A percentile compares a stretch with the other conserved stretches of the same genome.
Conservation (phyloP, 2,329 filamentous ascomycete species). For the Talaromyces sp. region DNA sequence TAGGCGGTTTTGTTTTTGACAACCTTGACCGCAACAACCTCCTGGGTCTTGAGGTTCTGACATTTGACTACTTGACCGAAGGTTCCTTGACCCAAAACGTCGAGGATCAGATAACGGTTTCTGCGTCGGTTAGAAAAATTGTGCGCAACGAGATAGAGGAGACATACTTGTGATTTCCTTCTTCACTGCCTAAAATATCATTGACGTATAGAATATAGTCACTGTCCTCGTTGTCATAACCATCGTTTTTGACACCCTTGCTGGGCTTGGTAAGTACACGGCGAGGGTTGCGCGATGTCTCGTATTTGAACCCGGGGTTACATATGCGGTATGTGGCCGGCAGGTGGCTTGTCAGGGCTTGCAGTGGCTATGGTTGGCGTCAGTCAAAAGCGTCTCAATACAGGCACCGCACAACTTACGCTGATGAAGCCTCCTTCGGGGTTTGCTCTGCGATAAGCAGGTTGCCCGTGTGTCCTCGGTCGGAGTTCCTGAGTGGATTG, state of each 20-base stretch:
- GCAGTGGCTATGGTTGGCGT: constrained; percentile 63
- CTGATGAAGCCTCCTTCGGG: constrained; percentile 98
- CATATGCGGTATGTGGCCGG: constrained; percentile 97
- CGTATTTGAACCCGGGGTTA: constrained; percentile 97
- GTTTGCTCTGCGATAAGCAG: constrained; percentile 85
- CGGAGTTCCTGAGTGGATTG: constrained; percentile 66
- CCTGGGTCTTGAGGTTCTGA: constrained; percentile 95
- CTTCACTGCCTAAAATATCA: constrained; percentile 94
- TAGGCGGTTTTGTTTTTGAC: constrained; percentile 99
- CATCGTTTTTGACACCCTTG: constrained; percentile 97
- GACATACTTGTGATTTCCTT: constrained; percentile 86
- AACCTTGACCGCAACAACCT: constrained; percentile 97
- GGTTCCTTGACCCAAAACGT: constrained; percentile 93
- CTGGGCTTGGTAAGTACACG: constrained; percentile 96
- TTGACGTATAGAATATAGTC: constrained; percentile 99
- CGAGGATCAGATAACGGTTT: constrained; percentile 93
- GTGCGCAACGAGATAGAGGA: background rate
- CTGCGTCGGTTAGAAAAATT: constrained; percentile 25
- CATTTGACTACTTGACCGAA: constrained; percentile 99
- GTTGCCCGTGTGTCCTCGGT: constrained; percentile 79
- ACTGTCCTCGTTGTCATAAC: constrained; percentile 97
- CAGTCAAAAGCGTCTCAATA: constrained; percentile 9
- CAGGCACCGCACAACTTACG: constrained; percentile 48
- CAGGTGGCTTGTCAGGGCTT: constrained; percentile 88
- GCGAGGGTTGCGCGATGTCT: constrained; percentile 92